Evolutionary conservation across 495 filamentous ascomycete genomes (phyloP), one percentile per base, ranked within the genome.

Genomic region (Neurospora terricola): DNA sequence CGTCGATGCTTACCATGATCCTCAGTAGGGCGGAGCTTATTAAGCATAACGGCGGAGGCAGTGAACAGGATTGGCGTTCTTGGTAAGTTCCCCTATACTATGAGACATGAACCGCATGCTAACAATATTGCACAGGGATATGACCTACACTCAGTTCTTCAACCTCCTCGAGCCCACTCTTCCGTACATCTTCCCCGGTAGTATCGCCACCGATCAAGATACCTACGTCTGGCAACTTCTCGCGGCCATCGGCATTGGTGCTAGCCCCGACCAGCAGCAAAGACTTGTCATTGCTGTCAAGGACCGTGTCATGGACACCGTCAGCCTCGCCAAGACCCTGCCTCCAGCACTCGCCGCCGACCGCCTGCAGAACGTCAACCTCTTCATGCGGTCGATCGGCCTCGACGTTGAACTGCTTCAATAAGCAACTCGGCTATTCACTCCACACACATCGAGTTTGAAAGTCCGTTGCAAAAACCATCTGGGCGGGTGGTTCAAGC

Each of bases 141-240:
- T 76, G 70, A 89, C 91, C 70, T 98, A 96, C 82, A 93, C 93
- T 72, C 86, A 87, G 5, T 88, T 99, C 69, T 99, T 99, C 80
- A 93, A 96, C 78, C 86, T 88, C 7, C 83, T 97, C 23, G 94
- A 98, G 80, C 92, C 92, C 16, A 88, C 89, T 12, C 88, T 98
- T 43, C 91, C 89, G 1, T 86, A 91, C 71, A 90, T 97, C 71
- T 98, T 99, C 88, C 93, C 94, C 1, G 90, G 91, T 21, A 89
- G 91, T 6, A 92, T 95, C 74, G 92, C 90, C 74, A 86, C 92
- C 21, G 90, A 90, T 69, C 92, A 96, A 72, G 96, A 99, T 78
- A 90, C 96, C 76, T 96, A 98, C 77, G 94, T 98, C 18, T 99
- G 96, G 96, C 94, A 98, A 81, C 97, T 98, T 82, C 86, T 99